Conservation (phyloP, 2,329 filamentous ascomycete species). For the Penicillium griseofulvum region DNA sequence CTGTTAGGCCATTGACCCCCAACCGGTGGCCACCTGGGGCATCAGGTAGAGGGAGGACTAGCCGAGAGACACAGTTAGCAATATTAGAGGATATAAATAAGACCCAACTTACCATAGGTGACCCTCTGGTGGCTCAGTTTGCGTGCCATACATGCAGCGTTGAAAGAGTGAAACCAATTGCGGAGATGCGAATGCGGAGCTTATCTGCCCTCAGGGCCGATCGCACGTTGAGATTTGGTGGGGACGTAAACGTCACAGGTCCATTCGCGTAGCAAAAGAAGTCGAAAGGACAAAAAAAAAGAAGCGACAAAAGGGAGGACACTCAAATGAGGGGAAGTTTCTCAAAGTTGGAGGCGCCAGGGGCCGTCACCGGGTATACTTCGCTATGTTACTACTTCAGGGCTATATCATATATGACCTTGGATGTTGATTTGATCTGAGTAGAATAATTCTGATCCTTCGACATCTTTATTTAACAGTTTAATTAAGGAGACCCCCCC, state of each 20-base stretch:
- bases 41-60: conserved; percentile 71
- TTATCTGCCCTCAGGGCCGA: conserved; percentile 29
- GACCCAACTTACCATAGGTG: conserved; percentile 59
- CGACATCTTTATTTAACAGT: neutral
- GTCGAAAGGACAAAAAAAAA: neutral
- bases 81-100: neutral
- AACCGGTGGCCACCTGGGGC: conserved; percentile 82
- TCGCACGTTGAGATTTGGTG: conserved; percentile 22
- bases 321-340: conserved; percentile 28
- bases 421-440: neutral
- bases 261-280: neutral
- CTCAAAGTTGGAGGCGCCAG: conserved; percentile 19
- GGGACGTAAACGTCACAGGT: conserved; percentile 22
- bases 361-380: conserved; percentile 18
- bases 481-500: neutral
- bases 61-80: conserved; percentile 9
- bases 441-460: neutral
- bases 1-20: conserved; percentile 89
- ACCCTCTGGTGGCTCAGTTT: conserved; percentile 66
- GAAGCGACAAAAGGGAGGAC: neutral
- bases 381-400: neutral
- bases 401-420: neutral
- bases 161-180: conserved; percentile 24
- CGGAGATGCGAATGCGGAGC: conserved; percentile 31
- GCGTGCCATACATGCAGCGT: conserved; percentile 56